Evolutionary conservation across 2,329 filamentous ascomycete genomes (phyloP), one percentile per base, ranked within the genome.

Genomic region (Sarocladium kiliense): DNA sequence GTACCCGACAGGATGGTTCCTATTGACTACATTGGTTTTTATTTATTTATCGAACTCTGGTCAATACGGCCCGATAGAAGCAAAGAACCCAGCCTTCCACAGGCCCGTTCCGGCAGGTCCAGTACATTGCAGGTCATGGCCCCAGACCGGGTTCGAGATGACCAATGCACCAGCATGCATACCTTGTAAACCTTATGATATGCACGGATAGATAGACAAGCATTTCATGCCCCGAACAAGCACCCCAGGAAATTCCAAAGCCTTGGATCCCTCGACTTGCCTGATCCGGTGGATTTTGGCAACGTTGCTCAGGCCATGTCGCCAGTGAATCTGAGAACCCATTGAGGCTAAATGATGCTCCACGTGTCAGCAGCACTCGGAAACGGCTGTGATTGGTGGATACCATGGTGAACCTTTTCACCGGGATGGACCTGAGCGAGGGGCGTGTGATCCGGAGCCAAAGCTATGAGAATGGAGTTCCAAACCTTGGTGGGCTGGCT

Each of bases 41-140:
- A n/a, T n/a, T n/a, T n/a, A n/a, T n/a, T n/a, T n/a, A n/a, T n/a
- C n/a, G n/a, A n/a, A n/a, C n/a, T n/a, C n/a, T n/a, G n/a, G n/a
- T n/a, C n/a, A n/a, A n/a, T n/a, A 47, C 44, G 44, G 44, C 44
- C 44, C 44, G 44, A 47, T 47, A 47, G 44, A 47, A 51, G 26
- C 27, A 51, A 51, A 21, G 6, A 14, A 21, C 7, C 44, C 25
- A 11, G 18, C 27, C 26, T 36, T 51, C 30, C 30, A 34, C 16
- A 51, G 26, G 47, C 27, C 30, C 26, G 12, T 49, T 32, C 14
- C n/a, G 44, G 44, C 26, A 51, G 47, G 47, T 27, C 25, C n/a
- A n/a, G n/a, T n/a, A n/a, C n/a, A n/a, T n/a, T n/a, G n/a, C n/a
- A n/a, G n/a, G n/a, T n/a, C n/a, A n/a, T n/a, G n/a, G n/a, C n/a